Conservation (phyloP, 345 rosid genomes). For the Eucalyptus dawsonii region DNA sequence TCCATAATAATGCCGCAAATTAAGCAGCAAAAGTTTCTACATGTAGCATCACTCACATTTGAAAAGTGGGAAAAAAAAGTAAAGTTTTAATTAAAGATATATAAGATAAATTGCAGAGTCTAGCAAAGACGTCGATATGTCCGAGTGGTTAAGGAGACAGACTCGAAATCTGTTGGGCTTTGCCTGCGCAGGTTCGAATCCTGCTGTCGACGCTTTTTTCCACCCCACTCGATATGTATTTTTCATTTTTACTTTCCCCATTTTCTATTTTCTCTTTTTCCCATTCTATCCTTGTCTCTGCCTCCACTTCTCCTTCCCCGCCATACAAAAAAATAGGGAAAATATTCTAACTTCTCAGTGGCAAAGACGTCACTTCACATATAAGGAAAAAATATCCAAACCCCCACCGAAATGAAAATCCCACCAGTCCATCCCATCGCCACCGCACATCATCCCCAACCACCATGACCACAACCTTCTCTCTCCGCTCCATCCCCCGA, state of each 20-base stretch:
- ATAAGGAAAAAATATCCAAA: neutral
- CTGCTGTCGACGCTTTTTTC: conserved; percentile 70
- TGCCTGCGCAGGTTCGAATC: conserved; percentile 99
- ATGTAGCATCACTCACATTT: accelerated
- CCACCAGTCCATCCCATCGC: neutral
- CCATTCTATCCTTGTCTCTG: neutral
- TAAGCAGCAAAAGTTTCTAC: neutral
- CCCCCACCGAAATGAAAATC: neutral
- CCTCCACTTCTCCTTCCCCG: neutral
- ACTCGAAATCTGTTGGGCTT: conserved; percentile 98
- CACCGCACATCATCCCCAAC: neutral
- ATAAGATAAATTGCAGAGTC: accelerated
- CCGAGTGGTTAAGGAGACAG: conserved; percentile 99
- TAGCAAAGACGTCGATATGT: conserved; percentile 43
- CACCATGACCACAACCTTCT: neutral
- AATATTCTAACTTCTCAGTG: neutral
- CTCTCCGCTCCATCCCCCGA: conserved; percentile 9
- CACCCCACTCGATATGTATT: neutral
- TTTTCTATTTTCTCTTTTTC: neutral
- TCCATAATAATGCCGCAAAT: neutral
- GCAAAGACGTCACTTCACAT: neutral
- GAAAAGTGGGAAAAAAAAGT: neutral
- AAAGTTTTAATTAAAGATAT: accelerated
- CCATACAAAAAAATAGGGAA: neutral
- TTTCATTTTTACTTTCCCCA: neutral